Percentiles rank a stretch among this genome's conserved stretches.
phyloP scores from a whole-genome alignment of 2,329 filamentous ascomycete species.

The Mariannaea sp. region DNA sequence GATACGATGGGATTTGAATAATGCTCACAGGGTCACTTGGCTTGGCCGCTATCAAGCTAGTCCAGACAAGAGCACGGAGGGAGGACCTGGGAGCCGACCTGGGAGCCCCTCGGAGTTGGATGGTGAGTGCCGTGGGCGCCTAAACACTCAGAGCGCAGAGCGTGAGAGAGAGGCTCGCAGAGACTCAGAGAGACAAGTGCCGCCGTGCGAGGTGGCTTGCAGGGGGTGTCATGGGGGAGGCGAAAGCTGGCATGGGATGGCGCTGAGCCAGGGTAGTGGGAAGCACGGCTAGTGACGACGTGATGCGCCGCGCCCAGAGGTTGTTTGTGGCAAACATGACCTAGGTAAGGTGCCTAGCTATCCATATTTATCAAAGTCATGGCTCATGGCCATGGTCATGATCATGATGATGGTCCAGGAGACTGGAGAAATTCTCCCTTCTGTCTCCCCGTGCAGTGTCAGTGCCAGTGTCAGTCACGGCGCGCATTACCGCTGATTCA shows the following conservation, averaged over 20 bases:
- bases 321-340: too few species aligned
- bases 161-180: neutral
- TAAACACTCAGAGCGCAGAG: neutral
- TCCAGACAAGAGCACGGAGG: too few species aligned
- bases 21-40: neutral
- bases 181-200: neutral
- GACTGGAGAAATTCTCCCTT: too few species aligned
- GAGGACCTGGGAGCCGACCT: too few species aligned
- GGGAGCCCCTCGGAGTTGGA: too few species aligned
- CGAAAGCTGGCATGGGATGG: neutral
- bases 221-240: neutral
- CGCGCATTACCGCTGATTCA: neutral
- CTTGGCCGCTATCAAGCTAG: too few species aligned
- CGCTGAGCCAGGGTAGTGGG: neutral
- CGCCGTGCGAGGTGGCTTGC: neutral
- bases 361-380: neutral
- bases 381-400: too few species aligned
- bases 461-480: too few species aligned
- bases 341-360: neutral
- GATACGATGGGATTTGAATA: conserved; percentile 12
- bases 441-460: too few species aligned
- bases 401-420: too few species aligned
- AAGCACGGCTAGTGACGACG: neutral
- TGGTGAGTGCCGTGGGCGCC: conserved; percentile 9
- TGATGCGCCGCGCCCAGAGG: neutral